phyloP scores from a whole-genome alignment of 441 rosid species.

The Aquilaria agallochum region DNA sequence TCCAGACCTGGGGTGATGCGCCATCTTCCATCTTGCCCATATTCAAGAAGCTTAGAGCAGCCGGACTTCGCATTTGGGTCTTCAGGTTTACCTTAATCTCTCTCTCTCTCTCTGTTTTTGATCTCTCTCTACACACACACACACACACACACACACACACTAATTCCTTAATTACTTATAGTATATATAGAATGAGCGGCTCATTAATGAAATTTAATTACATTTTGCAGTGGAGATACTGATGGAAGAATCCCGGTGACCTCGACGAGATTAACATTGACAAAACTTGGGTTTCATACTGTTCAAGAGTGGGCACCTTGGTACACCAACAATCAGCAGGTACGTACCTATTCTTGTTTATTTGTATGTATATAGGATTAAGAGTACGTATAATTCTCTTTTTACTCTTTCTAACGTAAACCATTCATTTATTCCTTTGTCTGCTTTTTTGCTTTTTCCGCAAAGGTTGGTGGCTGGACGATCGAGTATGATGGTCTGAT shows the following conservation, averaged over 20 bases:
- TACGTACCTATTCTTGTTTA: constrained; percentile 4
- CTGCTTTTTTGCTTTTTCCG: not conserved
- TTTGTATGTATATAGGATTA: no score
- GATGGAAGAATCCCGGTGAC: constrained; percentile 83
- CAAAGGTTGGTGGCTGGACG: constrained; percentile 81
- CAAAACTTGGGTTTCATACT: constrained; percentile 56
- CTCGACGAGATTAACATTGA: constrained; percentile 52
- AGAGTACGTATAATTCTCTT: no score
- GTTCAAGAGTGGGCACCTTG: constrained; percentile 68
- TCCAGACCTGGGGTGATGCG: constrained; percentile 37
- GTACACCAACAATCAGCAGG: constrained; percentile 50
- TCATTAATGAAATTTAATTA: not conserved
- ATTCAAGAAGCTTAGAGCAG: constrained; percentile 49
- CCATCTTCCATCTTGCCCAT: constrained; percentile 53
- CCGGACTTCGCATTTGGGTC: constrained; percentile 63
- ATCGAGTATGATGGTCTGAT: constrained; percentile 56
- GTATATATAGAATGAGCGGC: not conserved
- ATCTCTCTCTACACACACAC: not conserved
- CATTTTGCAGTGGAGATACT: constrained; percentile 59
- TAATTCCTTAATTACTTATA: not conserved
- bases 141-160: no score
- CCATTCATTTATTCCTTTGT: no score
- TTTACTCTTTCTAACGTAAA: no score
- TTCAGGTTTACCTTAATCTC: constrained; percentile 32
- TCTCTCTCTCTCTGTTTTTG: not conserved